Percentiles rank a stretch among this genome's conserved stretches.
phyloP scores from a whole-genome alignment of 2,329 filamentous ascomycete genomes.

The Aureobasidium musti region DNA sequence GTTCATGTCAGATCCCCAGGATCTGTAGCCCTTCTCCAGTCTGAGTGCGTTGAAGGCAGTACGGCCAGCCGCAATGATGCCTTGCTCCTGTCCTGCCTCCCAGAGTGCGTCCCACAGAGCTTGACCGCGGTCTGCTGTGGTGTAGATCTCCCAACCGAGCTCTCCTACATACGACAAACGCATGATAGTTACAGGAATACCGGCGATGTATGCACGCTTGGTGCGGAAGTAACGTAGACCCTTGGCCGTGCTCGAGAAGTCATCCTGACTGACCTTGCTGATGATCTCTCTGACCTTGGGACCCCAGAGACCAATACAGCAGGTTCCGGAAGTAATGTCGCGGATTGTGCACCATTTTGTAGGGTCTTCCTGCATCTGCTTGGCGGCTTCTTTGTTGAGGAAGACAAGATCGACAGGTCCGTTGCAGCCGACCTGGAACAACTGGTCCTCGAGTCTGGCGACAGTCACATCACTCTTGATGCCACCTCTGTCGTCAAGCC shows the following conservation, averaged over 20 bases:
- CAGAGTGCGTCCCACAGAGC: conserved; percentile 61
- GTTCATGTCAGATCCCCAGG: conserved; percentile 60
- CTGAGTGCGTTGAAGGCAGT: conserved; percentile 60
- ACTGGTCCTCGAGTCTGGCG: conserved; percentile 52
- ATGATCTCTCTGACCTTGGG: conserved; percentile 59
- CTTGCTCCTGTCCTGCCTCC: conserved; percentile 57
- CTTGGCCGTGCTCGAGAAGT: conserved; percentile 47
- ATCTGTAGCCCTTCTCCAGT: conserved; percentile 61
- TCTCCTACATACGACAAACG: conserved; percentile 64
- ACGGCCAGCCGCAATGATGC: conserved; percentile 61
- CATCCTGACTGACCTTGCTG: conserved; percentile 47
- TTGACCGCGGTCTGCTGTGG: conserved; percentile 60
- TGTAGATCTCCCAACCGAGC: conserved; percentile 63
- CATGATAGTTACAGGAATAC: conserved; percentile 59
- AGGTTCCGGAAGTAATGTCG: conserved; percentile 62
- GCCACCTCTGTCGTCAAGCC: conserved; percentile 57
- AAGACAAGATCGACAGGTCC: conserved; percentile 58
- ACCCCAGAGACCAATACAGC: conserved; percentile 64
- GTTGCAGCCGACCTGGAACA: conserved; percentile 61
- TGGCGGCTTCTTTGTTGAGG: conserved; percentile 55
- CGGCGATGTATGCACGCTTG: conserved; percentile 54
- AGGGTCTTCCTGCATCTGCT: conserved; percentile 48
- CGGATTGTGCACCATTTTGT: conserved; percentile 54
- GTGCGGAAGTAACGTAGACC: conserved; percentile 55
- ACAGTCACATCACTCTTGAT: conserved; percentile 61